These are phyloP conservation scores for Hylodesmum podocarpum DNA, from an alignment of 306 rosid genomes.

Conservation along the genomic window DNA sequence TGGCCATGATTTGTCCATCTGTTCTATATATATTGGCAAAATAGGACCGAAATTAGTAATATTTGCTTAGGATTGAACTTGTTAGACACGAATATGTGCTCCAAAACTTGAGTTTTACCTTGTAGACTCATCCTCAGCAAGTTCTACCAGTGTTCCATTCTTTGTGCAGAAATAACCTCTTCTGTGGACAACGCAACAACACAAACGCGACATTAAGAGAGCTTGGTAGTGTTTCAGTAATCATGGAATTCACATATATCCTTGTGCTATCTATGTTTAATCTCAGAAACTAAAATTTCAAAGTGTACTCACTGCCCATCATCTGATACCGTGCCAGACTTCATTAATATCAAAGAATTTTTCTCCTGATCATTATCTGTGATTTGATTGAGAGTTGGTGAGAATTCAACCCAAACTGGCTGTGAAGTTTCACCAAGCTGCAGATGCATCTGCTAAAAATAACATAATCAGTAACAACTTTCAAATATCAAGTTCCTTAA, in stretches of 20 bases:
- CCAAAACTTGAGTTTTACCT: conserved; percentile 58
- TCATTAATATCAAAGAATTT: conserved; percentile 38
- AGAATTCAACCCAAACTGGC: conserved; percentile 67
- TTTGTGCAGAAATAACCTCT: conserved; percentile 77
- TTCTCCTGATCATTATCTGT: conserved; percentile 45
- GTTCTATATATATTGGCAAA: conserved; percentile 55
- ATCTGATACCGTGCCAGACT: conserved; percentile 65
- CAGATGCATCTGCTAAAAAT: conserved; percentile 63
- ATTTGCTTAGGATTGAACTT: conserved; percentile 27
- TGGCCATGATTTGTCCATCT: conserved; percentile 88
- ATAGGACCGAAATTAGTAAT: conserved; percentile 48
- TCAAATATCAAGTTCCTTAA: no score
- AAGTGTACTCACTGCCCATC: conserved; percentile 68
- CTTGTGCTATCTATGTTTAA: conserved; percentile 1
- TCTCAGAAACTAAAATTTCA: conserved; percentile 17
- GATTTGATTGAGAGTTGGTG: conserved; percentile 48
- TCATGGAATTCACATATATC: conserved; percentile 16
- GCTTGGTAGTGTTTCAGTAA: conserved; percentile 2
- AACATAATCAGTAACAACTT: background rate
- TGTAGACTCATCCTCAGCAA: conserved; percentile 60
- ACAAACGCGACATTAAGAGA: conserved; percentile 17
- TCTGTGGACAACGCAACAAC: conserved; percentile 46
- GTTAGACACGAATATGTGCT: background rate
- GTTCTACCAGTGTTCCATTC: conserved; percentile 68
- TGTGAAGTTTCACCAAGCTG: conserved; percentile 68